These are phyloP conservation scores for Petasospora rhodanensis DNA, from an alignment of 1,139 yeast species.

Conservation along the genomic window DNA sequence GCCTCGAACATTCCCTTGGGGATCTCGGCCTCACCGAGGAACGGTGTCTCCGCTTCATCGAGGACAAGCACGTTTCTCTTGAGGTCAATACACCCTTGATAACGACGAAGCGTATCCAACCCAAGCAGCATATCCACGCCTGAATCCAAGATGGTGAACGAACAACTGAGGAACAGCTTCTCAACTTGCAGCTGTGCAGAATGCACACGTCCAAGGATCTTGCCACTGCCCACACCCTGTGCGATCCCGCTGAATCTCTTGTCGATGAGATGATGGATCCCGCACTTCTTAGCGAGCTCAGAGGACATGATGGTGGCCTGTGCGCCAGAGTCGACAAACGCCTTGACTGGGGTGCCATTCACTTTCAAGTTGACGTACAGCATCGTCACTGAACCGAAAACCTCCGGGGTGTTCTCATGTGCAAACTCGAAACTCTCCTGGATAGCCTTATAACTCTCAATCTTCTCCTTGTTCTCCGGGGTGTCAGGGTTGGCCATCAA, in stretches of 20 bases:
- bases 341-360: conserved; percentile 77
- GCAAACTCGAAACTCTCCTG: conserved; percentile 79
- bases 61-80: conserved; percentile 61
- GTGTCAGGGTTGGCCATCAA: conserved; percentile 65
- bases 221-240: conserved; percentile 82
- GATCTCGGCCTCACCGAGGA: conserved; percentile 70
- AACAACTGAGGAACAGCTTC: conserved; percentile 62
- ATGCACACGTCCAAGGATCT: conserved; percentile 80
- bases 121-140: conserved; percentile 59
- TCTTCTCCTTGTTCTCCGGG: conserved; percentile 69
- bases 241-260: conserved; percentile 78
- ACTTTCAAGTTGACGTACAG: conserved; percentile 72
- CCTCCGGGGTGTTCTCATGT: conserved; percentile 81
- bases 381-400: conserved; percentile 80
- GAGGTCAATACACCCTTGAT: conserved; percentile 79
- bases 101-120: conserved; percentile 71
- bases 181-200: conserved; percentile 84
- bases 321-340: conserved; percentile 96
- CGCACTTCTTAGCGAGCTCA: conserved; percentile 66
- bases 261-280: conserved; percentile 73
- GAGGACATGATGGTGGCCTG: conserved; percentile 84
- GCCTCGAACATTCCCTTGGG: conserved; percentile 34
- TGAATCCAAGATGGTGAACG: conserved; percentile 77
- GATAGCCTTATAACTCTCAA: conserved; percentile 67
- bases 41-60: conserved; percentile 67